Base-by-base conservation (phyloP, 306 rosid genomes). In the Comarum palustre region DNA sequence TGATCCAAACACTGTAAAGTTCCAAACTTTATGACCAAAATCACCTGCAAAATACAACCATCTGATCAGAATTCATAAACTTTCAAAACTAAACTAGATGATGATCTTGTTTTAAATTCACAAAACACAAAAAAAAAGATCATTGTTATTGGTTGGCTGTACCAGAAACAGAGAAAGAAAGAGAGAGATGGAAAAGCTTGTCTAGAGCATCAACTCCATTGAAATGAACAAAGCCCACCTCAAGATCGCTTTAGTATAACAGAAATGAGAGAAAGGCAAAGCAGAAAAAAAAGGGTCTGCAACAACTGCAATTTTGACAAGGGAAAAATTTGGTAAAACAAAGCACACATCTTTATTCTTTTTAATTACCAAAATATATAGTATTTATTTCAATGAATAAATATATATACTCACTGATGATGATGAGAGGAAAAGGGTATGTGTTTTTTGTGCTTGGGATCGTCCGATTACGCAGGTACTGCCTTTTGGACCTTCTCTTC, bases 401-500 rank as follows among this genome's bases (percentile, higher is more conserved):
- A 32, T 34, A 32, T 59, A 59, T 27, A 59, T 4, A 29, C 75
- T 81, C 81, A 81, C 68, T 64, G 83, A 59, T 9, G 79, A 75
- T 61, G 83, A 81, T 13, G 79, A 38, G 39, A 45, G 25, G 71
- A 79, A 84, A 84, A 43, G 81, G 88, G 80, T 77, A 2, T 52
- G 55, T 54, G 66, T 54, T 72, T 58, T 59, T 79, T 68, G 75
- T 59, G 86, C 82, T 84, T 86, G 81, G 87, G 88, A 90, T 83
- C 89, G 87, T 90, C 96, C 82, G 90, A 71, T 83, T 58, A 5
- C 66, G 42, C 43, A 67, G 72, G 79, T 78, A 82, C 84, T 74
- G 92, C 78, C 87, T 84, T 86, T 79, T 87, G 87, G 95, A 87
- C 84, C 89, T 87, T 79, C 77, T 80, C 80, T 73, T 75, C 24